Evolutionary conservation across 768 basidiomycete species (phyloP), one percentile per base, ranked within the genome.

Genomic region (Trametes elegans): DNA sequence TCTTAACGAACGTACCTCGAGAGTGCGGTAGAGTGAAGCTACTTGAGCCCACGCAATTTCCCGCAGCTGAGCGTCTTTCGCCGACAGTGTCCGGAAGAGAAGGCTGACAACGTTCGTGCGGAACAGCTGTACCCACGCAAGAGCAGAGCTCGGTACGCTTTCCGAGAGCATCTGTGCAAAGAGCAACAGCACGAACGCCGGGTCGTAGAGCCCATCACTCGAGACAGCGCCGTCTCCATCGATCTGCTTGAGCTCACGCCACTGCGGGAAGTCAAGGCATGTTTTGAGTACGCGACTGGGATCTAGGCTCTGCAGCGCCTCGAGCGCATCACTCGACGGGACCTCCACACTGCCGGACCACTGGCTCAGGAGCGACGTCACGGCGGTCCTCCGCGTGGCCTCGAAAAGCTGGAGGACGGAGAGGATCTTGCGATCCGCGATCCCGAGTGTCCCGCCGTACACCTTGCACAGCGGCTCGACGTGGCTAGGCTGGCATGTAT

Each of bases 41-140:
- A 96, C 69, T 46, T 88, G 82, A 35, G 76, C 78, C 32, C 82
- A 64, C 3, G 87, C 84, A 0, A 88, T 61, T 21, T 79, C 75
- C 18, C 93, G 84, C 5, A 90, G 70, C 10, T 73, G 71, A 3
- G 62, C 69, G 58, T 89, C 81, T 46, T 82, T 82, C 5, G 87
- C 81, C 0, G 92, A 88, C 43, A 97, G 67, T 0, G 82, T 76
- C 13, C 88, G 81, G 19, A 96, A 78, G 2, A 89, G 77, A 43
- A 98, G 60, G 40, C 88, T 80, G 11, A 88, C 78, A 10, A 87
- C 74, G 60, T 96, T 94, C 7, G 87, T 88, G 59, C 93, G 75
- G 66, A 95, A 85, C 16, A 97, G 68, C 63, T 90, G 86, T 13
- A 95, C 87, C 93, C 93, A 96, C n/a, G 77, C 81, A 55, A 87